These are phyloP conservation scores for Tritrichomonas foetus DNA, from an alignment of 208 protist genomes.

Conservation along the genomic window DNA sequence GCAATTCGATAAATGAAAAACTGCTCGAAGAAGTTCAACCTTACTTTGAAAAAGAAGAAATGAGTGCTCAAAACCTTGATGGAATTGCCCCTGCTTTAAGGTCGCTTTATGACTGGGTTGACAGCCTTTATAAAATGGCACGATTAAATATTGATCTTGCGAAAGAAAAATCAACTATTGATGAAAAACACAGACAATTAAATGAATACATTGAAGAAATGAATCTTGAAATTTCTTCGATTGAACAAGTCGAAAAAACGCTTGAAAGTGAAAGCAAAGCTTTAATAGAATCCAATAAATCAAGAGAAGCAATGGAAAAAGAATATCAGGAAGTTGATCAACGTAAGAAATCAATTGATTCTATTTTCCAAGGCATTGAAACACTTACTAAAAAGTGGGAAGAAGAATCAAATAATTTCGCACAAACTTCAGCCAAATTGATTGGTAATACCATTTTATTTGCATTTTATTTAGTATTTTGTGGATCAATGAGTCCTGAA, in stretches of 20 bases:
- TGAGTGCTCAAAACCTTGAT: neutral
- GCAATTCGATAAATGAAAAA: neutral
- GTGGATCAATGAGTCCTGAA: neutral
- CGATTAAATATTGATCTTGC: neutral
- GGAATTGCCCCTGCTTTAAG: neutral
- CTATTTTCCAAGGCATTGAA: neutral
- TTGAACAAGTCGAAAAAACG: constrained; percentile 4
- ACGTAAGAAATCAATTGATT: neutral
- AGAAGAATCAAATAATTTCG: neutral
- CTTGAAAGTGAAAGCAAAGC: neutral
- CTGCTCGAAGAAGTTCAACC: neutral
- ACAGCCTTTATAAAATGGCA: neutral
- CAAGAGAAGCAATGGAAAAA: neutral
- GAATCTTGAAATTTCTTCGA: neutral
- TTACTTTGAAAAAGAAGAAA: neutral
- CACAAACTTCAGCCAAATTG: neutral
- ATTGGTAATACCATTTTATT: constrained; percentile 5
- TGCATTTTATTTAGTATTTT: neutral
- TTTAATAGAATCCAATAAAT: neutral
- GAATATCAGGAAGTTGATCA: neutral
- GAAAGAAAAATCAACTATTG: neutral
- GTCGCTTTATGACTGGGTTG: neutral
- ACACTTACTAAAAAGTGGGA: neutral
- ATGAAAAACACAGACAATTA: neutral
- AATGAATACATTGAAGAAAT: neutral